A percentile compares a stretch with the other conserved stretches of the same genome.
These are phyloP conservation scores for Neophaeococcomyces mojaviensis DNA, from an alignment of 2,329 filamentous ascomycete species.

Conservation along the genomic window DNA sequence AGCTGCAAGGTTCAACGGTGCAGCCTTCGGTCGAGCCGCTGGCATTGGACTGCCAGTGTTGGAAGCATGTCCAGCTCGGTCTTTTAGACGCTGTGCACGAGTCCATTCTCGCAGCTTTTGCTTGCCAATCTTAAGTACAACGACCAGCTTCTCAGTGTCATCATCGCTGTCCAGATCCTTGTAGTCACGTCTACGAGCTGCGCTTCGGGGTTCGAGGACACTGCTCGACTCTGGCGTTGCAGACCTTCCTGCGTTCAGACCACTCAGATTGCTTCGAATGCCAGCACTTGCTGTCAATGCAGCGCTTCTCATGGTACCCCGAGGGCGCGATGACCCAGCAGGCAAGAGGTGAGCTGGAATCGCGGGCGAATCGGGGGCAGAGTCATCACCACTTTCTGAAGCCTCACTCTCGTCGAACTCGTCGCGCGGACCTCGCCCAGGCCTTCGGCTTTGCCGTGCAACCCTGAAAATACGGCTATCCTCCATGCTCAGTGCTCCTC, in stretches of 20 bases:
- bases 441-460: constrained; percentile 50
- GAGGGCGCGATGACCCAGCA: constrained; percentile 71
- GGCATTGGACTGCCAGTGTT: constrained; percentile 22
- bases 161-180: constrained; percentile 70
- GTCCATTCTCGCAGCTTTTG: constrained; percentile 59
- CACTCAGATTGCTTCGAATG: constrained; percentile 65
- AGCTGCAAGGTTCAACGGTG: constrained; percentile 25
- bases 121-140: constrained; percentile 67
- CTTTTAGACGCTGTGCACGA: constrained; percentile 48
- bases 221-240: constrained; percentile 72
- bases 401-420: constrained; percentile 73
- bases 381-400: constrained; percentile 79
- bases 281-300: constrained; percentile 79
- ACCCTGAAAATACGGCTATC: constrained; percentile 83
- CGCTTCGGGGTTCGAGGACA: constrained; percentile 63
- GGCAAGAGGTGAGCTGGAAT: constrained; percentile 58
- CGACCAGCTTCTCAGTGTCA: constrained; percentile 59
- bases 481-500: constrained; percentile 70
- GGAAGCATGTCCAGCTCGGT: constrained; percentile 28
- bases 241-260: constrained; percentile 55
- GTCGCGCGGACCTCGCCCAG: constrained; percentile 52
- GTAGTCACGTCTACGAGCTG: constrained; percentile 55
- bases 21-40: constrained; percentile 17
- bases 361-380: constrained; percentile 75
- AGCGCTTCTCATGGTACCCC: constrained; percentile 73